These are phyloP conservation scores for Ophiostoma piceae DNA, from an alignment of 2,329 filamentous ascomycete genomes.

Conservation along the genomic window DNA sequence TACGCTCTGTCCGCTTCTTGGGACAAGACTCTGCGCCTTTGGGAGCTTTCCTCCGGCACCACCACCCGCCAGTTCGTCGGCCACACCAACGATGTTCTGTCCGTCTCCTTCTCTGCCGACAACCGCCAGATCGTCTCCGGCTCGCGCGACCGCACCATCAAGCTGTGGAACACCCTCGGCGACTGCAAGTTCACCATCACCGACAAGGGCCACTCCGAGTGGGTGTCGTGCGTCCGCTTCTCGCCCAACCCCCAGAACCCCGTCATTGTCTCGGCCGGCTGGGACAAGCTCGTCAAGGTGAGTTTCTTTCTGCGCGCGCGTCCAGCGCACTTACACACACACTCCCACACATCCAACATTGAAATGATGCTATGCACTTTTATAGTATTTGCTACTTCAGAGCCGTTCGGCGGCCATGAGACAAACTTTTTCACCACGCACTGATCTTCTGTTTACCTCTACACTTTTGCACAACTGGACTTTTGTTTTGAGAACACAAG, in stretches of 20 bases:
- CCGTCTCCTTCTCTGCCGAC: constrained; percentile 99
- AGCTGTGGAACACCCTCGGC: constrained; percentile 99
- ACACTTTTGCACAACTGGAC: constrained; percentile 9
- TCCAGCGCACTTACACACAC: constrained; percentile 6
- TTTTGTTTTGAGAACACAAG: background rate
- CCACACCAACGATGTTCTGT: constrained; percentile 99
- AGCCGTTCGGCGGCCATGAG: constrained; percentile 86
- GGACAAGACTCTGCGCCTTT: constrained; percentile 99
- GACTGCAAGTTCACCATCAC: constrained; percentile 99
- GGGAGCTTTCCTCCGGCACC: constrained; percentile 95
- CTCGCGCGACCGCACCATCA: constrained; percentile 97
- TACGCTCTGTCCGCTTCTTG: constrained; percentile 98
- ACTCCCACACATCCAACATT: constrained; percentile 29
- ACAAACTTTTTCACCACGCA: constrained; percentile 67
- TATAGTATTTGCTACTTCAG: constrained; percentile 99
- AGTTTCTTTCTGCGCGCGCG: constrained; percentile 38
- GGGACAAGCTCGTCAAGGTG: constrained; percentile 99
- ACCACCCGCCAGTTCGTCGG: constrained; percentile 98
- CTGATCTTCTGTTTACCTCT: constrained; percentile 53
- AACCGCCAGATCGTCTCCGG: constrained; percentile 99
- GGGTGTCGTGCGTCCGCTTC: constrained; percentile 99
- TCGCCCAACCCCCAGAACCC: constrained; percentile 99
- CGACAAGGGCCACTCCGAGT: constrained; percentile 99
- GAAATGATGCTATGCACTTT: constrained; percentile 86
- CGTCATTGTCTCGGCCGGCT: constrained; percentile 95